These are phyloP conservation scores for Schrenkiella parvula DNA, from an alignment of 345 rosid species.

Conservation along the genomic window DNA sequence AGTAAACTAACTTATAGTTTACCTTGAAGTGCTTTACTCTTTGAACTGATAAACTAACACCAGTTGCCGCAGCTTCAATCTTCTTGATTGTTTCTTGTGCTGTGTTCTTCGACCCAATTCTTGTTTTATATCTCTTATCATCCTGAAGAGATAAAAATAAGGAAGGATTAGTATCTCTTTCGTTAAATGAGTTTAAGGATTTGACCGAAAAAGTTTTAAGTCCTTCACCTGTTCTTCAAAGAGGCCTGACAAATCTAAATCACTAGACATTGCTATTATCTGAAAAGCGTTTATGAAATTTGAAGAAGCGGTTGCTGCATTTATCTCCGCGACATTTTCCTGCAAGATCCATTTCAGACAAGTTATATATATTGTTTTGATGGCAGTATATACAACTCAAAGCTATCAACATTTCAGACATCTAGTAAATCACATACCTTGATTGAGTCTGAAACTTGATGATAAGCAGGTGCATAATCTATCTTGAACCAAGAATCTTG, in stretches of 20 bases:
- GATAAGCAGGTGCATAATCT: slow-evolving; percentile 56
- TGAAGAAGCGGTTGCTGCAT: slow-evolving; percentile 42
- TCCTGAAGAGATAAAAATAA: slow-evolving; percentile 40
- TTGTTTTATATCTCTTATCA: slow-evolving; percentile 58
- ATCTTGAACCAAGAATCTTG: slow-evolving; percentile 79
- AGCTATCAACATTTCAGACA: neutral
- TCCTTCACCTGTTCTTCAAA: slow-evolving; percentile 65
- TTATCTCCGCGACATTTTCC: slow-evolving; percentile 47
- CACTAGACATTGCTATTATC: slow-evolving; percentile 89
- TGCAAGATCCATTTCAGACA: slow-evolving; percentile 32
- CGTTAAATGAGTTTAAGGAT: neutral
- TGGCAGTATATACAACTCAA: neutral
- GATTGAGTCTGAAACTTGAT: slow-evolving; percentile 47
- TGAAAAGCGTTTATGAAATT: slow-evolving; percentile 88
- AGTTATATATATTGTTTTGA: neutral
- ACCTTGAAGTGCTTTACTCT: slow-evolving; percentile 60
- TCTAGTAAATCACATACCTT: slow-evolving; percentile 42
- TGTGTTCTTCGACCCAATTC: slow-evolving; percentile 63
- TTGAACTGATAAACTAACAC: slow-evolving; percentile 55
- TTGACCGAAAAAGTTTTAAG: neutral
- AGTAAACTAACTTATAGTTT: slow-evolving; percentile 13
- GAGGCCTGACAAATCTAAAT: slow-evolving; percentile 89
- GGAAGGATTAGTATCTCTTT: neutral
- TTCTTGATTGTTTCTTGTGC: slow-evolving; percentile 69
- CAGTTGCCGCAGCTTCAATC: slow-evolving; percentile 78